Conservation (phyloP, 305 asterid genomes). For the Ilex paraguariensis region DNA sequence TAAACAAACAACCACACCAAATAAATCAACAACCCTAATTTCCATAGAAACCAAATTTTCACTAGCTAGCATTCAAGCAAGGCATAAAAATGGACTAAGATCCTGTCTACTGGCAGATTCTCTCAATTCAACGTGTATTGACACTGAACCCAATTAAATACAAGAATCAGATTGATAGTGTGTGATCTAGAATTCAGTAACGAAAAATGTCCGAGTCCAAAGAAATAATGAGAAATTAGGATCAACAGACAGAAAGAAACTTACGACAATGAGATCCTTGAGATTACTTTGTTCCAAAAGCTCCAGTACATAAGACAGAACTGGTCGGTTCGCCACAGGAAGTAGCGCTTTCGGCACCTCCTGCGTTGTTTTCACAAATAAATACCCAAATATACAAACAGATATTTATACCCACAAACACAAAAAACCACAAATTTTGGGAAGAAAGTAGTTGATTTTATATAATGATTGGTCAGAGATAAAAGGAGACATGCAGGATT, state of each 20-base stretch:
- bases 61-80: too few species aligned
- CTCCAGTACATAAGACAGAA: slow-evolving; percentile 74
- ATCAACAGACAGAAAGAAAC: slow-evolving; percentile 13
- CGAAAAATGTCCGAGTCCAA: not conserved
- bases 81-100: too few species aligned
- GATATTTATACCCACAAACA: slow-evolving; percentile 4
- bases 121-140: too few species aligned
- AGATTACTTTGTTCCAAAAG: slow-evolving; percentile 80
- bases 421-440: too few species aligned
- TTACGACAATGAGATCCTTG: slow-evolving; percentile 73
- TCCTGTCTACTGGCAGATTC: too few species aligned
- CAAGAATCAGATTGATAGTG: not conserved
- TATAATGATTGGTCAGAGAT: too few species aligned
- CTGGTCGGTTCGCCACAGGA: slow-evolving; percentile 87
- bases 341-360: slow-evolving; percentile 89
- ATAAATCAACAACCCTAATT: slow-evolving; percentile 12
- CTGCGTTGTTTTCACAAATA: slow-evolving; percentile 27
- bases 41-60: not conserved
- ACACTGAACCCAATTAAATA: too few species aligned
- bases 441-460: too few species aligned
- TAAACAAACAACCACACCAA: slow-evolving; percentile 20
- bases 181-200: not conserved
- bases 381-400: not conserved
- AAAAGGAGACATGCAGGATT: too few species aligned
- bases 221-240: too few species aligned